Base-by-base conservation (phyloP, 148 eudicot species). In the Amaranthus cruentus region DNA sequence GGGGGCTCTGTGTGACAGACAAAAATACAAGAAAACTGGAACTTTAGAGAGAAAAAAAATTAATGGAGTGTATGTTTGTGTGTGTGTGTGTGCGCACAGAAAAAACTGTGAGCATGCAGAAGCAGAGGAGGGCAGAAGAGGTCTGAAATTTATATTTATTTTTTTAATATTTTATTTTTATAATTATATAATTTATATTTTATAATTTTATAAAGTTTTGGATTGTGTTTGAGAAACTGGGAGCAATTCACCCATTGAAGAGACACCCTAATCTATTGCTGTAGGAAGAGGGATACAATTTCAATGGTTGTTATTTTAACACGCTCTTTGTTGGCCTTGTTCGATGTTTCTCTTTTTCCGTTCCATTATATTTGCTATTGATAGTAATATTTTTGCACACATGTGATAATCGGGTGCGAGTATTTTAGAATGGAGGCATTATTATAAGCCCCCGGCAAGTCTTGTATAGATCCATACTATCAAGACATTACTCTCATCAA, bases 231-330 rank as follows among this genome's bases (percentile, higher is more conserved):
- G 76, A 76, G 56, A 50, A 77, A 72, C 13, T 67, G 82, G 75
- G 80, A 74, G 74, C 84, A 75, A 74, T 76, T 73, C 72, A 74
- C 76, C 83, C 73, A 64, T 76, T 65, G 60, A 47, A 58, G 74
- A 68, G 78, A 82, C 79, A 79, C 75, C 83, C 73, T 68, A 53
- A 68, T 73, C 73, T 74, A 59, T 70, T 83, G 80, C 74, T 66
- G 72, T 71, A 75, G 15, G 14, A 58, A n/a, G 55, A 53, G 80
- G 82, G 78, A 53, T 75, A 76, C 78, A 75, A 63, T 61, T 71
- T 70, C 68, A 51, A 74, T 78, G 68, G 76, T 42, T 67, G 4
- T 21, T 47, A 52, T 66, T 42, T 43, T 50, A 46, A 28, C 76
- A 66, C 81, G 68, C 38, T 28, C 38, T 28, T 73, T 38, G 55